A percentile compares a stretch with the other conserved stretches of the same genome.
phyloP scores from a whole-genome alignment of 768 basidiomycete species.

The Naganishia randhawae region DNA sequence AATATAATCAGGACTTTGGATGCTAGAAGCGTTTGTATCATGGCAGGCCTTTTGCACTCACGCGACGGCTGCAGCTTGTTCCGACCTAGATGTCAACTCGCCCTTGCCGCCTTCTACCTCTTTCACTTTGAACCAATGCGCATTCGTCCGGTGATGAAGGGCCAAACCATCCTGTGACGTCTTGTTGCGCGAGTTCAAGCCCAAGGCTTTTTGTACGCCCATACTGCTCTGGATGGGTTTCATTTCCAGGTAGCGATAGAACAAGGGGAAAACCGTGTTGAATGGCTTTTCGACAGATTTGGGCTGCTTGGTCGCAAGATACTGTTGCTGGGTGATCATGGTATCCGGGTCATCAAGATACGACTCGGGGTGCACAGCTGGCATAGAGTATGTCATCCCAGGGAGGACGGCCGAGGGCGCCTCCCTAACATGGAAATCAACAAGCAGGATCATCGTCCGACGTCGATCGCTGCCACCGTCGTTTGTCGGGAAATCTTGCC shows the following conservation, averaged over 20 bases:
- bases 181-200: not conserved
- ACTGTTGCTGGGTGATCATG: not conserved
- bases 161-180: conserved; percentile 25
- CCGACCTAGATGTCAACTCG: conserved; percentile 6
- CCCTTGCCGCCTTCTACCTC: conserved; percentile 2
- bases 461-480: not conserved
- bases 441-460: conserved; percentile 24
- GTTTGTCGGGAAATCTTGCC: conserved; percentile 16
- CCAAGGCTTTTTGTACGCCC: conserved; percentile 21
- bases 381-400: conserved; percentile 21
- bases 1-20: not conserved
- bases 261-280: conserved; percentile 12
- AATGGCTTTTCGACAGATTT: conserved; percentile 2
- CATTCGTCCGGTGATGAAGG: conserved; percentile 26
- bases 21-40: too few relatives aligned
- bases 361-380: not conserved
- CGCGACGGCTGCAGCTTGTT: conserved; percentile 31
- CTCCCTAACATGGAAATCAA: conserved; percentile 31
- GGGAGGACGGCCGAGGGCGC: not conserved
- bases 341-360: not conserved
- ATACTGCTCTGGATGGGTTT: not conserved
- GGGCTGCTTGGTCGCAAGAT: not conserved
- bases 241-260: conserved; percentile 13
- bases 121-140: conserved; percentile 28
- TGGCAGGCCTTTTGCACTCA: too few relatives aligned